phyloP scores from a whole-genome alignment of 371 early-diverging fungal species.

The Apophysomyces ossiformis region DNA sequence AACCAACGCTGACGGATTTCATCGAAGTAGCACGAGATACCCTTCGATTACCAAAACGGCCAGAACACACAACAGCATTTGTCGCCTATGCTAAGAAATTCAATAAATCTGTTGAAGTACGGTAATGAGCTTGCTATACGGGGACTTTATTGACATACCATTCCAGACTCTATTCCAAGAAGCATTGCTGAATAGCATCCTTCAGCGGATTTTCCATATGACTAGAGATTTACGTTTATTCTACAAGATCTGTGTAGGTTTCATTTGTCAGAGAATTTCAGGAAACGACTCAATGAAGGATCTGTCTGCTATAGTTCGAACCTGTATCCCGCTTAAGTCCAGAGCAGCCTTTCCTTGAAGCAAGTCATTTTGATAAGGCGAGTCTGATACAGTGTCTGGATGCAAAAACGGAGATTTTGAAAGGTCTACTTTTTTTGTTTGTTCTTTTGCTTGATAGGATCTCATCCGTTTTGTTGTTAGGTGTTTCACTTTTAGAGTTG shows the following conservation, averaged over 20 bases:
- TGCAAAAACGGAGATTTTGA: conserved; percentile 65
- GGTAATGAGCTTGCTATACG: background rate
- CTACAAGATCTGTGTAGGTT: conserved; percentile 65
- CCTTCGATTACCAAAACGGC: conserved; percentile 34
- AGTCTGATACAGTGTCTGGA: conserved; percentile 56
- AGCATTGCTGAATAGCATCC: conserved; percentile 46
- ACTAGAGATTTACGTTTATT: conserved; percentile 65
- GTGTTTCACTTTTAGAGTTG: conserved; percentile 79
- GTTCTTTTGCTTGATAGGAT: background rate
- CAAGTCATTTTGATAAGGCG: conserved; percentile 50
- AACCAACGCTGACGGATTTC: conserved; percentile 63
- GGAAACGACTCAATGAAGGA: background rate
- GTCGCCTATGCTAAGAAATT: conserved; percentile 26
- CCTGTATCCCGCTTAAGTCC: conserved; percentile 53
- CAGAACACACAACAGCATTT: conserved; percentile 17
- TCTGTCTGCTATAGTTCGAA: conserved; percentile 47
- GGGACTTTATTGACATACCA: background rate
- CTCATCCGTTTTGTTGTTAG: conserved; percentile 26
- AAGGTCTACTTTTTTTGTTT: conserved; percentile 47
- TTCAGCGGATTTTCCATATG: conserved; percentile 64
- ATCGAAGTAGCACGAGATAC: conserved; percentile 54
- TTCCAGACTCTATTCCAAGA: conserved; percentile 49
- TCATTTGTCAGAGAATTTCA: background rate
- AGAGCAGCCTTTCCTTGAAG: conserved; percentile 48
- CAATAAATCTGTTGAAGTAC: conserved; percentile 39